Evolutionary conservation across 2,329 filamentous ascomycete species (phyloP), one percentile per base, ranked within the genome.

Genomic region (Cladorrhinum sp.): DNA sequence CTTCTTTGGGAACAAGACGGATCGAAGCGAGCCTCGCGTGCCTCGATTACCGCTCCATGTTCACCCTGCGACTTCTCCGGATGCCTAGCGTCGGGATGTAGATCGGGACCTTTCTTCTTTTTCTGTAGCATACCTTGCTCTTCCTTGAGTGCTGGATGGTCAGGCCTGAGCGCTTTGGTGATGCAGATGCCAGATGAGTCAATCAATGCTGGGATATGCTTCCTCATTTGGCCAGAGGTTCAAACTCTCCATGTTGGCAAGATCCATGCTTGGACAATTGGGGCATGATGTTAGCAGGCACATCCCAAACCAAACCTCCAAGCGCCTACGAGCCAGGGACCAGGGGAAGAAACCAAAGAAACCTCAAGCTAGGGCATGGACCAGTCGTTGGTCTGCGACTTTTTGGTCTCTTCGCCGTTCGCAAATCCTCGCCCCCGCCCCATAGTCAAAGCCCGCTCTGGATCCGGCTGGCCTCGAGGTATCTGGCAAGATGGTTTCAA

Each of bases 1-100:
- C 21, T 60, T 60, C 56, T 64, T 50, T 68, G 64, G 66, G 56
- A 59, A 36, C 33, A 58, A 28, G 48, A 59, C 65, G 63, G 65
- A 64, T 68, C 63, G 63, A 68, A 65, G 64, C 65, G 65, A 67
- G 52, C 58, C 59, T 60, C 58, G 50, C 59, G 42, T 62, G 50
- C 64, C 16, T 9, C 42, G 42, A 20, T 46, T 42, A n/a, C 36
- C 63, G 60, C 61, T 60, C 54, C 36, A 42, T 42, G 3, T 58
- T 53, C 57, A 59, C 55, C 50, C 51, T 49, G 36, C 56, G 23
- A 59, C 60, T 55, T 61, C 62, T 63, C 57, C 55, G 60, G 60
- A 39, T 28, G 46, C 48, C 59, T 60, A 60, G 55, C 52, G 51
- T 49, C 23, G 28, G 23, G 51, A 58, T 59, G 30, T 33, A 18